Evolutionary conservation across 768 basidiomycete genomes (phyloP).

Genomic region (Trametes cinnabarina): DNA sequence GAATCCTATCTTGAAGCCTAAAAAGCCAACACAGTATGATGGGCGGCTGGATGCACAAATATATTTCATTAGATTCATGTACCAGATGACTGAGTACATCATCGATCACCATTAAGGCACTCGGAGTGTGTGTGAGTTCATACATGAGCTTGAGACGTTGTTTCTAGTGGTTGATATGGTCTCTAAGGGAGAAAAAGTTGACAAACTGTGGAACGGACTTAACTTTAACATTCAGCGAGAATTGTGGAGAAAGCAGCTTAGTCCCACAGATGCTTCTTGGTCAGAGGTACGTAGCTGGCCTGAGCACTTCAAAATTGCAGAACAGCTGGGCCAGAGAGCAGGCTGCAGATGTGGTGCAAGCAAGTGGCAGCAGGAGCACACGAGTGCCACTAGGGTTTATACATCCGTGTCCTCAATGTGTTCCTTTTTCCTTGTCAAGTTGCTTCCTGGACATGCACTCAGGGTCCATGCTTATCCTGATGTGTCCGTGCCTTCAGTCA

Average conservation of each 20-base stretch:
- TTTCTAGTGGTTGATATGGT: conserved; percentile 34
- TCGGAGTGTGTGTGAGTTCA: conserved; percentile 33
- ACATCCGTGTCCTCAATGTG: too few species aligned
- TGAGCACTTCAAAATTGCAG: conserved; percentile 33
- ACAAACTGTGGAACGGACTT: conserved; percentile 37
- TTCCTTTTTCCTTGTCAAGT: too few species aligned
- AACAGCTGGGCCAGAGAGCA: neutral
- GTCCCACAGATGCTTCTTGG: conserved; percentile 27
- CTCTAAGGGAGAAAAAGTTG: conserved; percentile 29
- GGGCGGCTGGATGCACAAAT: conserved; percentile 5
- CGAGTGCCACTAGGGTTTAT: too few species aligned
- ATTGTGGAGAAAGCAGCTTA: conserved; percentile 31
- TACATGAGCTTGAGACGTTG: conserved; percentile 34
- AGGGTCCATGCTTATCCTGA: neutral
- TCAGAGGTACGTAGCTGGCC: conserved; percentile 30
- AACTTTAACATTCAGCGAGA: conserved; percentile 26
- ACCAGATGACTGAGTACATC: conserved; percentile 13
- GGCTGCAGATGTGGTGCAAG: too few species aligned
- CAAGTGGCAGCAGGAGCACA: too few species aligned
- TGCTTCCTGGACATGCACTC: conserved; percentile 10
- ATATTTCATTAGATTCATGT: conserved; percentile 17
- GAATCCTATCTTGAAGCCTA: conserved; percentile 13
- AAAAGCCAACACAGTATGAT: conserved; percentile 12
- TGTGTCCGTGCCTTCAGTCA: conserved; percentile 1
- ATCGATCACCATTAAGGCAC: conserved; percentile 14